These are phyloP conservation scores for Solanum hybrid DNA, from an alignment of 305 asterid species.

Conservation along the genomic window DNA sequence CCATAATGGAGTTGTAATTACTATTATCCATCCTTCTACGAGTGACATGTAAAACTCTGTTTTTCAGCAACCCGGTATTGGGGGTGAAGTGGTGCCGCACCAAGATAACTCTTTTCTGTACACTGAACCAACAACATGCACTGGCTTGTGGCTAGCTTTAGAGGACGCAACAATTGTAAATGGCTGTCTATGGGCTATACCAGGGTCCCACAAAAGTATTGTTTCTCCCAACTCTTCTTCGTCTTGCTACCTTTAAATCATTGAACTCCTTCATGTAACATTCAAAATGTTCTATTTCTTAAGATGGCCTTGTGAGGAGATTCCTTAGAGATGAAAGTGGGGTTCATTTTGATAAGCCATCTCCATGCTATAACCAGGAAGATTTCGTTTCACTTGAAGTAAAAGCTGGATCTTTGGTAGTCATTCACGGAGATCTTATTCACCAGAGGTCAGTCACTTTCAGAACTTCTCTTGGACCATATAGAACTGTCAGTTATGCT, in stretches of 20 bases:
- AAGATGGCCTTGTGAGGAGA: conserved; percentile 70
- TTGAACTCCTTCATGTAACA: background rate
- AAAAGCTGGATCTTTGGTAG: conserved; percentile 59
- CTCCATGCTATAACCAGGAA: conserved; percentile 51
- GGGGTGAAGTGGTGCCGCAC: conserved; percentile 93
- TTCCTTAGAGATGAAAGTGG: conserved; percentile 61
- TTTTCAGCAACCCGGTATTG: conserved; percentile 93
- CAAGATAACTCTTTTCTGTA: conserved; percentile 83
- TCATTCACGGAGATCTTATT: conserved; percentile 73
- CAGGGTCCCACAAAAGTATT: conserved; percentile 71
- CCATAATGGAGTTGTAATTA: background rate
- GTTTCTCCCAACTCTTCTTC: background rate
- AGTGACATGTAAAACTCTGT: conserved; percentile 8
- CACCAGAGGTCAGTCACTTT: conserved; percentile 56
- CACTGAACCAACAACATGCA: conserved; percentile 68
- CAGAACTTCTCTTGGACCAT: background rate
- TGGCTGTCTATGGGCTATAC: conserved; percentile 97
- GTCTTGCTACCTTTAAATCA: background rate
- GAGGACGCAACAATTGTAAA: conserved; percentile 70
- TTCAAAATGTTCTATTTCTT: background rate
- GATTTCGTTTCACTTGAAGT: conserved; percentile 66
- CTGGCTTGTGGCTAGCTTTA: conserved; percentile 90
- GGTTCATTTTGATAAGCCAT: conserved; percentile 72
- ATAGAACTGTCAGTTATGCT: background rate
- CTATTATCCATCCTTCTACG: background rate